Evolutionary conservation across 1,284 basidiomycete genomes (phyloP), one percentile per base, ranked within the genome.

Genomic region (Apiotrichum siamense): DNA sequence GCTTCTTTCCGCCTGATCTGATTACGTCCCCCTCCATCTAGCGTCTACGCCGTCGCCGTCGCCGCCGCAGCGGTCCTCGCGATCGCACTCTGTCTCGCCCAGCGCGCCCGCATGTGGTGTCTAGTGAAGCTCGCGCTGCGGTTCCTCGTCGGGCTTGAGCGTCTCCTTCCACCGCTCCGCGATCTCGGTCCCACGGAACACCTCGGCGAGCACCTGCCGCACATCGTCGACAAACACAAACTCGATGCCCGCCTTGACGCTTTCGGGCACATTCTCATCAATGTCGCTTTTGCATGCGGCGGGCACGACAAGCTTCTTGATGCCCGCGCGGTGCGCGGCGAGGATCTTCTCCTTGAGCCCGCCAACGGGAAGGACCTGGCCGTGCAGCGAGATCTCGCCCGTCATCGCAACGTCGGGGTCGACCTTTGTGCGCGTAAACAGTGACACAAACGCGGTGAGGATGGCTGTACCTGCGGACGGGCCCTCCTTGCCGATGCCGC

Each of bases 401-500:
- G 92, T 96, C 89, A 96, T 92, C 7, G 92, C 91, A 49, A 93
- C 87, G 73, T 94, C 88, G 17, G 88, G 86, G 65, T 81, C 80
- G 39, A 96, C 83, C 70, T 77, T 81, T 11, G 83, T 87, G 75
- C 85, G 85, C 1, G 87, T 90, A 75, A 97, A 87, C 54, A 97
- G 77, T 40, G 86, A 89, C 20, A 97, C 89, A 63, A 97, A 87
- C 1, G 92, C 92, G 31, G 87, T 84, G 45, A 93, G 72, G 41
- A 98, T 85, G 0, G 94, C 94, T 2, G 91, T 96, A 43, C 94
- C 94, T 0, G 94, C 94, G 60, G 88, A 91, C 0, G 94, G 94
- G 0, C 94, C 94, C 66, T 98, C 94, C 77, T 98, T 99, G 44
- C 94, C 94, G 56, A 98, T 89, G 53, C 88, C 88, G 6, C 94